Evolutionary conservation across 192 early-diverging fungal genomes (phyloP), one percentile per base, ranked within the genome.

Genomic region (Coemansia reversa): DNA sequence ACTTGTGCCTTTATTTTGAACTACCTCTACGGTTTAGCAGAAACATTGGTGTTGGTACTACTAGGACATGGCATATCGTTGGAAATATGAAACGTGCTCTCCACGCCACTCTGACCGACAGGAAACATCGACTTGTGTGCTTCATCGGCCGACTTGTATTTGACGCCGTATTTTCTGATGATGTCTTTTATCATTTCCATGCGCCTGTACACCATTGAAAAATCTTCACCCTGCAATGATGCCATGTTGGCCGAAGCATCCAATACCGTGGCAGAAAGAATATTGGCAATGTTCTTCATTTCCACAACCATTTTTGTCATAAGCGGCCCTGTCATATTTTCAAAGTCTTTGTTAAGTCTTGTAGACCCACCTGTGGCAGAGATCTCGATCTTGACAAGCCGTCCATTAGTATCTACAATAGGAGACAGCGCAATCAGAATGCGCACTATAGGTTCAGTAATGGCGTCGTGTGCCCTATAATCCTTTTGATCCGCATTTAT

Each of bases 241-340:
- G 78, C 78, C 50, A 69, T 71, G 62, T 81, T 81, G 22, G 78
- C 72, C 33, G 72, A 58, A 25, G 78, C 72, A 11, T 81, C 72
- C 12, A 75, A 60, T 1, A 81, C 28, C 5, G 78, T 81, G 11
- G 72, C 65, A 5, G 78, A 81, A 5, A 81, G 69, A 19, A 81
- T 50, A 5, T 55, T 30, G 7, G 78, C 72, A 23, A 81, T 64
- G 18, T 68, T 48, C 24, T 69, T 65, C 42, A 69, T 47, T 24
- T 63, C 57, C 6, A 81, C 66, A 4, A 72, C 65, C 66, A 65
- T 66, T 47, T 62, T 60, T 12, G 78, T 55, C 59, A 62, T 65
- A 28, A 81, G 56, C 45, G 78, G 78, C 3, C 78, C 78, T 3
- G 78, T 81, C 78, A 75, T 75, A 2, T 55, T 57, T 5, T 65